A percentile compares a stretch with the other conserved stretches of the same genome.
phyloP scores from a whole-genome alignment of 1,284 basidiomycete genomes.

The Anthracocystis panici-leucophaei region DNA sequence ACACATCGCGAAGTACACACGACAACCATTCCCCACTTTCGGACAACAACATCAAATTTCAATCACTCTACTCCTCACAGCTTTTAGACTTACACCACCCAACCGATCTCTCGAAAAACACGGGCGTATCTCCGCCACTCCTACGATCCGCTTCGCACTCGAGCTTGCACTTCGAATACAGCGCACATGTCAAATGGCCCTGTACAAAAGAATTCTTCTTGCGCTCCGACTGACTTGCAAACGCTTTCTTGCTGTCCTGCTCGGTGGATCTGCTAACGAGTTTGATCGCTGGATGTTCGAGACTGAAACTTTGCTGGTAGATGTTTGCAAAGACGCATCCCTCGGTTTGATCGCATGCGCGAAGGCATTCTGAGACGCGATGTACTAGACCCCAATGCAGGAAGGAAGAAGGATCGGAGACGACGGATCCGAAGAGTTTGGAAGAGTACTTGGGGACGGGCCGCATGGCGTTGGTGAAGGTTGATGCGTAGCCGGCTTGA shows the following conservation, averaged over 20 bases:
- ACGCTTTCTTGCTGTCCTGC: slow-evolving; percentile 1
- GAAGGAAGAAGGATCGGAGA: slow-evolving; percentile 28
- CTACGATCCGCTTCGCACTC: slow-evolving; percentile 21
- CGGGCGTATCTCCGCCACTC: slow-evolving; percentile 9
- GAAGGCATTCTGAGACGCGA: slow-evolving; percentile 9
- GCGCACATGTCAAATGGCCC: slow-evolving; percentile 27
- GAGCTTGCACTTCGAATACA: slow-evolving; percentile 20
- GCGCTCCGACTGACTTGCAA: slow-evolving; percentile 16
- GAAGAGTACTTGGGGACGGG: slow-evolving; percentile 15
- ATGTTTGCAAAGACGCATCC: slow-evolving; percentile 34
- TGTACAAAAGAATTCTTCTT: slow-evolving; percentile 38
- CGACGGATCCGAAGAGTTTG: slow-evolving; percentile 25
- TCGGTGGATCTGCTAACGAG: slow-evolving; percentile 10
- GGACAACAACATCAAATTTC: no score
- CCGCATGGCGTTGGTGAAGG: slow-evolving; percentile 16
- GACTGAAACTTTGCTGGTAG: slow-evolving; percentile 32
- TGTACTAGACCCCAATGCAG: slow-evolving; percentile 36
- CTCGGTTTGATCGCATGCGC: slow-evolving; percentile 24
- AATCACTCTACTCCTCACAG: neutral
- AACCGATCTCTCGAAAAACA: slow-evolving; percentile 20
- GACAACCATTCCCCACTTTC: no score
- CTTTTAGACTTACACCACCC: slow-evolving; percentile 26
- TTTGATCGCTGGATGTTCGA: slow-evolving; percentile 15
- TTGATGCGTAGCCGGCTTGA: slow-evolving; percentile 4
- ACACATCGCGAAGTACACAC: no score